Percentiles rank a stretch among this genome's conserved stretches.
These are phyloP conservation scores for Hirschioporus abietinus DNA, from an alignment of 768 basidiomycete genomes.

Conservation along the genomic window DNA sequence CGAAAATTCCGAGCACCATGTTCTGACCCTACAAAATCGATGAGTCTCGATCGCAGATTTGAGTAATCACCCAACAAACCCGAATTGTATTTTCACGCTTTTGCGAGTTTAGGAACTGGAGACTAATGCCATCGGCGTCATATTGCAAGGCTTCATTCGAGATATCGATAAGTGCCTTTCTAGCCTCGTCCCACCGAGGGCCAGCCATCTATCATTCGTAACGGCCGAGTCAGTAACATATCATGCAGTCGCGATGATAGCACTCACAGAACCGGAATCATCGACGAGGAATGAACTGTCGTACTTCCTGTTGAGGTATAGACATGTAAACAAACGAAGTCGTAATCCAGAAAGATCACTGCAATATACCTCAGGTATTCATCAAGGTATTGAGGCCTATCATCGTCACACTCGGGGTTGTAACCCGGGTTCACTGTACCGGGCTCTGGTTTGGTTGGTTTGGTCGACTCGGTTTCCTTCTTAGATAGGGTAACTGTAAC, in stretches of 20 bases:
- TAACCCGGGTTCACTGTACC: conserved; percentile 2
- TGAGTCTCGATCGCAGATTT: background rate
- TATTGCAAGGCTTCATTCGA: conserved; percentile 10
- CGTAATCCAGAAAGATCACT: background rate
- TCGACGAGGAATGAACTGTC: conserved; percentile 9
- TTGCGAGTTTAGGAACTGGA: conserved; percentile 9
- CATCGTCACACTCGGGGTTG: conserved; percentile 3
- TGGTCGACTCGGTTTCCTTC: background rate
- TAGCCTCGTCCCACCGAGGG: conserved; percentile 6
- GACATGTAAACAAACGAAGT: background rate
- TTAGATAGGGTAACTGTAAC: background rate
- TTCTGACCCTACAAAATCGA: background rate
- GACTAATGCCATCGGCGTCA: conserved; percentile 7
- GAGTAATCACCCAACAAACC: background rate
- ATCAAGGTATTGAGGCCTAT: background rate
- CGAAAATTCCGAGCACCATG: background rate
- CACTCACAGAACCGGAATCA: conserved; percentile 10
- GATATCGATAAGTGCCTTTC: conserved; percentile 5
- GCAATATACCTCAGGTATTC: background rate
- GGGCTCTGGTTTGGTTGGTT: background rate
- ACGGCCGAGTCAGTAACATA: background rate
- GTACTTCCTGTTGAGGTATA: conserved; percentile 2
- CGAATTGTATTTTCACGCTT: background rate
- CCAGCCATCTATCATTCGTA: background rate
- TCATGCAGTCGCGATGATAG: background rate